Conservation (phyloP, 805 yeast genomes). For the Diddensiella santjacobensis region DNA sequence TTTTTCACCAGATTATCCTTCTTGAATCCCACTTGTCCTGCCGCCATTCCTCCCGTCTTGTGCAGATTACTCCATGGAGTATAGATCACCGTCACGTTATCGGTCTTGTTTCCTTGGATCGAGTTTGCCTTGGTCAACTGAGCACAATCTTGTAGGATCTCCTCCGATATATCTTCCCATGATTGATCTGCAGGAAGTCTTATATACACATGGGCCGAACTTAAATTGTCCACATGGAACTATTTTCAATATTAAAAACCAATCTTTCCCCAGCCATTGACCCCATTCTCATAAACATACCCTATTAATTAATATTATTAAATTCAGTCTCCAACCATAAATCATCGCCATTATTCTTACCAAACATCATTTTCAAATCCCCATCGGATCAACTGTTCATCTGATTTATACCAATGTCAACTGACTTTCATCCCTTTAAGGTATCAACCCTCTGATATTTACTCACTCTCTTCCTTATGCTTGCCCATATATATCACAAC, state of each 20-base stretch:
- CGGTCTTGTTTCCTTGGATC: constrained; percentile 67
- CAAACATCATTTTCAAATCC: constrained; percentile 67
- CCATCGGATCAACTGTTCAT: constrained; percentile 55
- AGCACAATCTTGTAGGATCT: constrained; percentile 53
- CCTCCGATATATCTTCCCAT: constrained; percentile 49
- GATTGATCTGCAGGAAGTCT: constrained; percentile 47
- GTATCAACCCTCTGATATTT: too few species aligned
- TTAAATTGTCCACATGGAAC: constrained; percentile 73
- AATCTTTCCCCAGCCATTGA: too few species aligned
- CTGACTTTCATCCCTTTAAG: too few species aligned
- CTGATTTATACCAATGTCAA: constrained; percentile 23
- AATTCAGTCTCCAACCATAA: too few species aligned
- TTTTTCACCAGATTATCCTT: constrained; percentile 52
- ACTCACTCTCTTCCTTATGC: constrained; percentile 61
- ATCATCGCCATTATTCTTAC: too few species aligned
- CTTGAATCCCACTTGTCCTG: constrained; percentile 74
- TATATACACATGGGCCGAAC: constrained; percentile 74
- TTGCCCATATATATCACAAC: constrained; percentile 61
- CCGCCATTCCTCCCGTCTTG: constrained; percentile 67
- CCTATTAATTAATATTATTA: too few species aligned
- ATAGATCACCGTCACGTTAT: constrained; percentile 60
- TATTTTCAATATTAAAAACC: too few species aligned
- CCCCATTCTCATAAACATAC: too few species aligned
- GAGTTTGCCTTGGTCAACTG: constrained; percentile 77
- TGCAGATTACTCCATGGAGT: constrained; percentile 72